Base-by-base conservation (phyloP, 202 grass and related monocot species). In the Schoenoplectus tabernaemontani region DNA sequence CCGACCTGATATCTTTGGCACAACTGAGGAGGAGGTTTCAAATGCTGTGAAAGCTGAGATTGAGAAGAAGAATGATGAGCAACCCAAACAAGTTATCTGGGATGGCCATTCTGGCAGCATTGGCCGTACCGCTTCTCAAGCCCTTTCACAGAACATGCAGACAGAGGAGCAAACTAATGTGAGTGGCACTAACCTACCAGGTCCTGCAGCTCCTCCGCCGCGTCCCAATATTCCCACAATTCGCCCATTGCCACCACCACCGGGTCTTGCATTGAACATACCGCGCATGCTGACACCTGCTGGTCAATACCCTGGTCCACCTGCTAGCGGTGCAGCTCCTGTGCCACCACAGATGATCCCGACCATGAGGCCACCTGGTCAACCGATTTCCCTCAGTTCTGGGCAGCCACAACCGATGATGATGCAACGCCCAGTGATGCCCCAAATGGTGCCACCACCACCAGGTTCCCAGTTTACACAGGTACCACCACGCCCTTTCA, bases 31-130 rank as follows among this genome's bases (percentile, higher is more conserved):
- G 56, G 96, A 94, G 85, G 96, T 98, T 24, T 94, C 91, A 22
- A 94, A 94, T 82, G 89, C 96, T 57, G 96, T 95, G 4, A 97
- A 97, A 84, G 93, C 93, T 63, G 91, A 98, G 81, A 95, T 94
- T 20, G 96, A 98, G 79, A 98, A 94, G 88, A 98, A 95, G 70
- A 98, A 95, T 44, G 89, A 98, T 69, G 91, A 93, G 82, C 93
- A 91, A 66, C 91, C 93, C 2, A 97, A 97, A 53, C 95, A 94
- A 68, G 95, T 97, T 85, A 97, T 97, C 63, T 97, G 95, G 95
- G 95, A 97, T 76, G 95, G 95, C 11, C 95, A 94, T 84, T 97
- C 95, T 54, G 95, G 95, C 33, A 97, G 95, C 79, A 97, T 97
- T 79, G 89, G 91, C 57, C 62, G 91, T 26, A 94, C 95, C 64